Evolutionary conservation across 306 rosid genomes (phyloP), one percentile per base, ranked within the genome.

Genomic region (Mimosa pudica): DNA sequence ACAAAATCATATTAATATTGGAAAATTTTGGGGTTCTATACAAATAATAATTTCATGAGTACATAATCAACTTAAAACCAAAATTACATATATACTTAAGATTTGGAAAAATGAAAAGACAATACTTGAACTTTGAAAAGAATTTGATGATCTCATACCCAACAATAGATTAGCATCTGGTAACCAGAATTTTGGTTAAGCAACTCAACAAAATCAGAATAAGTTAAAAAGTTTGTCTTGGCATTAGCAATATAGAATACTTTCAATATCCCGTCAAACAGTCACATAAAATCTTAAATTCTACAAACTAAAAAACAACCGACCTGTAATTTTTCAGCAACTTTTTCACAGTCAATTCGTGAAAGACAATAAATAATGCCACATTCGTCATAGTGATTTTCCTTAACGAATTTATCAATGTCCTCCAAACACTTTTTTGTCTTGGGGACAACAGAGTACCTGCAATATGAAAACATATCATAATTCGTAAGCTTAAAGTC

Each of bases 291-390:
- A 73, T 77, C 54, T 61, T 81, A 52, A 62, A 79, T 73, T 52
- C 71, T 74, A 73, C 72, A 46, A 71, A 80, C 30, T 9, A 63
- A 63, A 55, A 84, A 77, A 76, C 81, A 77, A 79, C 92, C 81
- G 76, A 94, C 99, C 98, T 91, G 97, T 71, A 95, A 88, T 72
- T 83, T 95, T 79, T 90, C 97, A 75, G 99, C 94, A 74, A 84
- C 98, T 84, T 95, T 95, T 91, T 95, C 99, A 81, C 99, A 95
- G 87, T 93, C 99, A 95, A 90, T 91, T 86, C 98, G 90, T 51
- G 99, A 95, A 82, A 95, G 99, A 83, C 99, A 95, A 86, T 93
- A 95, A 82, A 95, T 84, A 63, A 95, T 95, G 79, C 98, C 99
- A 79, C 99, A 93, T 82, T 95, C 99, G 85, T 95, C 97, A 75